Conservation (phyloP, 129 eudicot genomes). For the Dittrichia graveolens region DNA sequence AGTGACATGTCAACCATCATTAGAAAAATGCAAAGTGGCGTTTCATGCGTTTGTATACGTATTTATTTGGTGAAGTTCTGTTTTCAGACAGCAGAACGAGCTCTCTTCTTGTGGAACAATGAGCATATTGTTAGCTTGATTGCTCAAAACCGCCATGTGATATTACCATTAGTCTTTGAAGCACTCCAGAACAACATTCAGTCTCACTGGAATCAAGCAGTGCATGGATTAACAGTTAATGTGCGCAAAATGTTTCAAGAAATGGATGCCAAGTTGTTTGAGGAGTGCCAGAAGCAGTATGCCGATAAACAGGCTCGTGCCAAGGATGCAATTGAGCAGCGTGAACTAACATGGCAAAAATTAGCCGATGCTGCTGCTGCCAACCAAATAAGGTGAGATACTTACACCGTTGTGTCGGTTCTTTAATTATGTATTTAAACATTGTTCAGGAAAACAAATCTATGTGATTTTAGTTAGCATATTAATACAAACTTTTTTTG, state of each 20-base stretch:
- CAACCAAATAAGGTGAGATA: constrained; percentile 18
- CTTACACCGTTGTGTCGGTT: neutral
- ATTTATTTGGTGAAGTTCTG: neutral
- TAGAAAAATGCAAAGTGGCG: too few relatives aligned
- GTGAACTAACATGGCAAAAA: constrained; percentile 60
- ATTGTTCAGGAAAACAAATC: constrained; percentile 2
- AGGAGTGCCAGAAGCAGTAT: constrained; percentile 68
- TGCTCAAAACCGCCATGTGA: constrained; percentile 55
- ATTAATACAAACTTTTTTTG: constrained; percentile 15
- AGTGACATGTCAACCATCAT: too few relatives aligned
- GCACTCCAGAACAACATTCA: constrained; percentile 67
- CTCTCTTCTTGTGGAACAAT: constrained; percentile 73
- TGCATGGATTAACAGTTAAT: constrained; percentile 67
- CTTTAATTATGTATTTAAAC: neutral
- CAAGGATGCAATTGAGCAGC: constrained; percentile 45
- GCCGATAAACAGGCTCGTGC: constrained; percentile 48
- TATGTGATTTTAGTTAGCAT: constrained; percentile 18
- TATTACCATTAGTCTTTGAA: constrained; percentile 66
- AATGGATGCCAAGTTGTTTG: constrained; percentile 68
- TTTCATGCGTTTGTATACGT: neutral
- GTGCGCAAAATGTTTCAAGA: constrained; percentile 75
- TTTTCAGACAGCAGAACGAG: constrained; percentile 72
- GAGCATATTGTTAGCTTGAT: constrained; percentile 66
- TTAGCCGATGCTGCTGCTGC: constrained; percentile 45
- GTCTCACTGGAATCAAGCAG: constrained; percentile 78